Percentiles rank a stretch among this genome's conserved stretches.
These are phyloP conservation scores for Vaccinium myrtillus DNA, from an alignment of 148 eudicot genomes.

Conservation along the genomic window DNA sequence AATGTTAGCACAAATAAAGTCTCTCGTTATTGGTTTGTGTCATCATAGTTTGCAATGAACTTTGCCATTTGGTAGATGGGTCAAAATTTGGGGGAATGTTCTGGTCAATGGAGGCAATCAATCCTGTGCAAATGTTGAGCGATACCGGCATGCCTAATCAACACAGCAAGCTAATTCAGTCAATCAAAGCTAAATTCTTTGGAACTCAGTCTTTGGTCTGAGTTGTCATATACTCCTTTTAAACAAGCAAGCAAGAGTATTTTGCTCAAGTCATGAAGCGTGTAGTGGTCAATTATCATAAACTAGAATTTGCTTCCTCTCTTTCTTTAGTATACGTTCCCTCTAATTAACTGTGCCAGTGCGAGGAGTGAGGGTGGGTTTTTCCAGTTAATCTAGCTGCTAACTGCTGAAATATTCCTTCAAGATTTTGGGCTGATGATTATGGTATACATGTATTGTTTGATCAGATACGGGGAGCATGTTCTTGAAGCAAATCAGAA, in stretches of 20 bases:
- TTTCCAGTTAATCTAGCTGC: not conserved
- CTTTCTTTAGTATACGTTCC: not conserved
- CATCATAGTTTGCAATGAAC: not conserved
- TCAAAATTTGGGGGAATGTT: not conserved
- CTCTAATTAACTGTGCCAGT: not conserved
- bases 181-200: not conserved
- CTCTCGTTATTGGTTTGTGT: not conserved
- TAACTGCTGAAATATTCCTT: not conserved
- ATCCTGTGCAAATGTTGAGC: not conserved
- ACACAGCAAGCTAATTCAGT: not conserved
- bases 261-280: not conserved
- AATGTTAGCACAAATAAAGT: not conserved
- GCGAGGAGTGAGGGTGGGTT: not conserved
- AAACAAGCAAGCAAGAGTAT: not conserved
- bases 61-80: not conserved
- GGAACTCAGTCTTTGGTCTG: not conserved
- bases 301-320: conserved; percentile 1
- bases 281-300: not conserved
- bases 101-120: not conserved
- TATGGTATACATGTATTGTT: not conserved
- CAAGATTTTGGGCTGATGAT: not conserved
- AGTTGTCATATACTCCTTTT: not conserved
- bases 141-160: not conserved
- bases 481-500: conserved; percentile 84
- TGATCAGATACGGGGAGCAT: conserved; percentile 86